phyloP scores from a whole-genome alignment of 1,284 basidiomycete genomes.

The Tausonia pullulans region DNA sequence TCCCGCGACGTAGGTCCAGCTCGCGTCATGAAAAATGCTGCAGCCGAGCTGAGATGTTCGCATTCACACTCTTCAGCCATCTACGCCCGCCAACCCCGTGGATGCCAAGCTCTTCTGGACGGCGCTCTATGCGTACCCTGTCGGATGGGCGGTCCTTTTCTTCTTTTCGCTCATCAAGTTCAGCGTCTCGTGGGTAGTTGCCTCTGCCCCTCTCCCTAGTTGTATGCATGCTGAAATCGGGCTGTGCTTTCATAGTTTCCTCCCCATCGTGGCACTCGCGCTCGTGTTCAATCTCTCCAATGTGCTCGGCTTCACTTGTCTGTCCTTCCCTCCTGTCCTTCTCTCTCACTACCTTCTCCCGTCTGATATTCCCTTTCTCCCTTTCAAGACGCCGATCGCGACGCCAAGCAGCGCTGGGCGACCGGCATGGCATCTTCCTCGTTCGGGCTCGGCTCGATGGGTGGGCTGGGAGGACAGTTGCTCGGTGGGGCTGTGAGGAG shows the following conservation, averaged over 20 bases:
- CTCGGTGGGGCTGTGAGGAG: conserved; percentile 66
- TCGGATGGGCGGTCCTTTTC: conserved; percentile 71
- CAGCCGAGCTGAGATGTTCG: not conserved
- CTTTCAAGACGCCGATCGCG: conserved; percentile 57
- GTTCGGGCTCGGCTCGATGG: conserved; percentile 41
- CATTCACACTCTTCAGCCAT: conserved; percentile 47
- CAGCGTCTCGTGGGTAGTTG: conserved; percentile 53
- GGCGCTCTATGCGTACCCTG: conserved; percentile 79
- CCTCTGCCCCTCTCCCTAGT: not conserved
- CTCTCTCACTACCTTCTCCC: conserved; percentile 6
- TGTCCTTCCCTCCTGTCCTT: conserved; percentile 41
- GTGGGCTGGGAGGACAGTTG: conserved; percentile 66
- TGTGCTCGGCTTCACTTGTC: conserved; percentile 77
- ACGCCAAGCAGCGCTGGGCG: conserved; percentile 76
- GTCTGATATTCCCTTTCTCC: not conserved
- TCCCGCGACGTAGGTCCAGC: conserved; percentile 61
- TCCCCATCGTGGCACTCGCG: conserved; percentile 77
- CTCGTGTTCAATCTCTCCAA: conserved; percentile 87
- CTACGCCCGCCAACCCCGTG: conserved; percentile 74
- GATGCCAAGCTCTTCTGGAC: conserved; percentile 68
- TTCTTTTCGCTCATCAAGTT: conserved; percentile 81
- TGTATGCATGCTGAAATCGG: not conserved
- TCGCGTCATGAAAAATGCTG: not conserved
- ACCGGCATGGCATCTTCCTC: conserved; percentile 47
- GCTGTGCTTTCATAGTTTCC: conserved; percentile 44